A percentile compares a stretch with the other conserved stretches of the same genome.
Conservation (phyloP, 352 stramenopile species). For the Globisporangium parvum region DNA sequence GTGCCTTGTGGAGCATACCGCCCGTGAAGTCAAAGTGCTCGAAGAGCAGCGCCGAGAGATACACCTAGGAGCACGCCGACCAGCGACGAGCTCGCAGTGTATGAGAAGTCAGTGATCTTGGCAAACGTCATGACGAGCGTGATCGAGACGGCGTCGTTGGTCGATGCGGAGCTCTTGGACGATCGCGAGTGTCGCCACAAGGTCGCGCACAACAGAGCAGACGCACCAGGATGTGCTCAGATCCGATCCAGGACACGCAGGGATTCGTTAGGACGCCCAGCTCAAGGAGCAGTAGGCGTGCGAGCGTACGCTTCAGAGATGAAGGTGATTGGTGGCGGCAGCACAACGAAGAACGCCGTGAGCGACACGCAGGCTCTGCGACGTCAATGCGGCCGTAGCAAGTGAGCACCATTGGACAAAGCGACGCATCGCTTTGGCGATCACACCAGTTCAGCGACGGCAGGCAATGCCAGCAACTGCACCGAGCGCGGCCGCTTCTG, state of each 20-base stretch:
- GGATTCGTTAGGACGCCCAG: too few relatives aligned
- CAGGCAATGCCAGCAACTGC: conserved; percentile 47
- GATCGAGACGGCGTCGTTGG: conserved; percentile 91
- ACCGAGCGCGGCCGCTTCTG: conserved; percentile 50
- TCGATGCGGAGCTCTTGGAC: conserved; percentile 89
- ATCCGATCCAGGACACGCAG: not conserved
- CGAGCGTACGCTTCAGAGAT: conserved; percentile 74
- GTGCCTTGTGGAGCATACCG: conserved; percentile 74
- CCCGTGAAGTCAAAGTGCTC: conserved; percentile 87
- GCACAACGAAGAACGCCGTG: conserved; percentile 89
- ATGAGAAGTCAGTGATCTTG: conserved; percentile 88
- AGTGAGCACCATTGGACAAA: too few relatives aligned
- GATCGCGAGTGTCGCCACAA: conserved; percentile 88
- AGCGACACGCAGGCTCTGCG: conserved; percentile 76
- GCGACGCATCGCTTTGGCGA: conserved; percentile 24
- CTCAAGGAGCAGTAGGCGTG: too few relatives aligned
- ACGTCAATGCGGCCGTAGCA: conserved; percentile 9
- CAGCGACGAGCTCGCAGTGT: conserved; percentile 68
- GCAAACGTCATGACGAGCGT: conserved; percentile 91
- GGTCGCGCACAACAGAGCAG: conserved; percentile 35
- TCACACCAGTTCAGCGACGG: conserved; percentile 44
- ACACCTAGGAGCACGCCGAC: conserved; percentile 85
- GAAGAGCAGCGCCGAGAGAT: conserved; percentile 79
- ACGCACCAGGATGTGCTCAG: not conserved
- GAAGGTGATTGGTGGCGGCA: conserved; percentile 94